Evolutionary conservation across 2,329 filamentous ascomycete genomes (phyloP).

Genomic region (Beauveria bassiana): DNA sequence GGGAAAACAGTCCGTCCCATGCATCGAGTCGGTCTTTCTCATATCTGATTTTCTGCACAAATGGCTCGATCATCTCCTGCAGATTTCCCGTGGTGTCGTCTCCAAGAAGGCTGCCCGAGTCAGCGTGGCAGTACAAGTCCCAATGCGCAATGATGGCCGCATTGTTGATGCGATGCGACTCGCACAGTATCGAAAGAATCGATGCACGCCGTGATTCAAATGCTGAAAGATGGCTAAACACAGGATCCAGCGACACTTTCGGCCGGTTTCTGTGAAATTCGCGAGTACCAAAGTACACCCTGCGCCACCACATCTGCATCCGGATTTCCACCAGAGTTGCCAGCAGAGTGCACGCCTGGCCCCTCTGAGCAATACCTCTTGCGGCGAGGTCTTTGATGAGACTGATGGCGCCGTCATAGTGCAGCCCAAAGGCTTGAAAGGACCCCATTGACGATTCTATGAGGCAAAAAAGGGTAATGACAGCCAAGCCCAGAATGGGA

Average conservation of each 20-base stretch:
- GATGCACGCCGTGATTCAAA: background rate
- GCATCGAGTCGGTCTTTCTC: background rate
- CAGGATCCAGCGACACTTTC: background rate
- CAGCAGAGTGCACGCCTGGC: constrained; percentile 5
- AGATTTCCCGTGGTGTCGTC: background rate
- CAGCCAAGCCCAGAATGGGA: constrained; percentile 9
- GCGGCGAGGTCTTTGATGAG: background rate
- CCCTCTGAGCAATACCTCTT: background rate
- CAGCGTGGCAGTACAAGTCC: background rate
- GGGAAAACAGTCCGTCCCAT: background rate
- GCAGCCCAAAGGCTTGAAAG: constrained; percentile 15
- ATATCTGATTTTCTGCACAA: background rate
- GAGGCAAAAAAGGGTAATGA: constrained; percentile 17
- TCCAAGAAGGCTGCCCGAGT: background rate
- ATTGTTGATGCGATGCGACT: constrained; percentile 11
- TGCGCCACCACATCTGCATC: constrained; percentile 20
- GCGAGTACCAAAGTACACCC: constrained; percentile 16
- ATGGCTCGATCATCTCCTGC: background rate
- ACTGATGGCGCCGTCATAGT: constrained; percentile 8
- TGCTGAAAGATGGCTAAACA: background rate
- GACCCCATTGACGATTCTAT: constrained; percentile 19
- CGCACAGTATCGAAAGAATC: constrained; percentile 10
- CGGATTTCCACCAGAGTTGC: constrained; percentile 14
- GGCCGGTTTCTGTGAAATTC: constrained; percentile 11
- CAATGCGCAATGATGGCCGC: constrained; percentile 10